phyloP scores from a whole-genome alignment of 371 early-diverging fungal genomes.

The Paraphysoderma sedebokerense region DNA sequence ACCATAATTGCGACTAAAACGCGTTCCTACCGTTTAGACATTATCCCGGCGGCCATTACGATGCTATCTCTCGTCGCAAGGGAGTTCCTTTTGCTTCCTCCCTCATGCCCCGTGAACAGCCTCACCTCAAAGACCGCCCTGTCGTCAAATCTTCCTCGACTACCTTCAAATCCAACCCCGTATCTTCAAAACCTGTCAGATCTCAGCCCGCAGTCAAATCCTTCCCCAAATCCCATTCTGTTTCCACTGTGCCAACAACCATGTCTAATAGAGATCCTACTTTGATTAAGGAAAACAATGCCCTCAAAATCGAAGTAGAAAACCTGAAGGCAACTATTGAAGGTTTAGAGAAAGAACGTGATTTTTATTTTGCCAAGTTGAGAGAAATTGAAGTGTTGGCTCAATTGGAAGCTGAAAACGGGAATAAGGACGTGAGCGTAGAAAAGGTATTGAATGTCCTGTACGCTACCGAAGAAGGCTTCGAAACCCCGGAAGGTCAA shows the following conservation, averaged over 20 bases:
- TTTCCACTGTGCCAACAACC: no score
- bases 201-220: background rate
- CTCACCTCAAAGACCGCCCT: no score
- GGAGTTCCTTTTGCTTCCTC: background rate
- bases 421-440: background rate
- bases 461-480: background rate
- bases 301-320: background rate
- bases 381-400: background rate
- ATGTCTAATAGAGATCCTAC: no score
- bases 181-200: background rate
- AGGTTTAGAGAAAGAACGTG: background rate
- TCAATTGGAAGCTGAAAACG: background rate
- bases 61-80: conserved; percentile 58
- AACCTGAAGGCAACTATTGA: background rate
- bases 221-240: background rate
- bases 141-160: background rate
- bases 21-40: no score
- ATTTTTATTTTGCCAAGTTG: background rate
- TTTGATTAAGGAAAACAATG: no score
- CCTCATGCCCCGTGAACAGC: no score
- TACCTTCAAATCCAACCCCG: background rate
- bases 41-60: conserved; percentile 65
- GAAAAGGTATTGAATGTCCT: background rate
- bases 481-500: no score
- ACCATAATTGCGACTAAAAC: no score